These are phyloP conservation scores for Umbelopsis sp. DNA, from an alignment of 192 early-diverging fungal genomes.

Conservation along the genomic window DNA sequence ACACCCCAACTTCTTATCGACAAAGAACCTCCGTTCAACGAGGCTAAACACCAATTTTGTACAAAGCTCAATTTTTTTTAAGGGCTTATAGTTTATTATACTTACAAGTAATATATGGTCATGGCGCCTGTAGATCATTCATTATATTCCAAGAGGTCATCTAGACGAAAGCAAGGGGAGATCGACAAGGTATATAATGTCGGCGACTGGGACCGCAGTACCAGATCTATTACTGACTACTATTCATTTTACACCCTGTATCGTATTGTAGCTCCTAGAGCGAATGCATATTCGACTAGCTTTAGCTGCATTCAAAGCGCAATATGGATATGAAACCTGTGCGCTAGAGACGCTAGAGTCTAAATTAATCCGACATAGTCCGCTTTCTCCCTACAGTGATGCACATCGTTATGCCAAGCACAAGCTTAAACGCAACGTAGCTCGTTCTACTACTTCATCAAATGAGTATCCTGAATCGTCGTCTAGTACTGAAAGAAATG, in stretches of 20 bases:
- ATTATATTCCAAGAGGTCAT: conserved; percentile 4
- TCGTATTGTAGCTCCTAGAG: neutral
- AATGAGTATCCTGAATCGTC: neutral
- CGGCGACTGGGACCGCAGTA: neutral
- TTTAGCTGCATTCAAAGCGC: conserved; percentile 9
- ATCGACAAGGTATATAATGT: conserved; percentile 2
- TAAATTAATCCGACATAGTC: conserved; percentile 13
- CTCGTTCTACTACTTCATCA: neutral
- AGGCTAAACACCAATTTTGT: conserved; percentile 10
- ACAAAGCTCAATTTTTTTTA: neutral
- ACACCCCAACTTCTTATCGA: neutral
- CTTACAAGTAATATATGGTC: neutral
- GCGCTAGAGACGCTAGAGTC: conserved; percentile 11
- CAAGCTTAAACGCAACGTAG: no score
- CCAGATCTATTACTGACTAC: neutral
- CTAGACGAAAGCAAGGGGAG: neutral
- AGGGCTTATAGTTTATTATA: no score
- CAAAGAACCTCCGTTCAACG: neutral
- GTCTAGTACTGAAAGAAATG: neutral
- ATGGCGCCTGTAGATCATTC: conserved; percentile 15
- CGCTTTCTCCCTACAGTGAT: neutral
- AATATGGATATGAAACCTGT: conserved; percentile 19
- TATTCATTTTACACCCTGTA: neutral
- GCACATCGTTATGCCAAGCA: neutral
- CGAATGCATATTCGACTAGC: conserved; percentile 14